Conservation (phyloP, 139 green algal genomes). For the Bryopsis sp. region DNA sequence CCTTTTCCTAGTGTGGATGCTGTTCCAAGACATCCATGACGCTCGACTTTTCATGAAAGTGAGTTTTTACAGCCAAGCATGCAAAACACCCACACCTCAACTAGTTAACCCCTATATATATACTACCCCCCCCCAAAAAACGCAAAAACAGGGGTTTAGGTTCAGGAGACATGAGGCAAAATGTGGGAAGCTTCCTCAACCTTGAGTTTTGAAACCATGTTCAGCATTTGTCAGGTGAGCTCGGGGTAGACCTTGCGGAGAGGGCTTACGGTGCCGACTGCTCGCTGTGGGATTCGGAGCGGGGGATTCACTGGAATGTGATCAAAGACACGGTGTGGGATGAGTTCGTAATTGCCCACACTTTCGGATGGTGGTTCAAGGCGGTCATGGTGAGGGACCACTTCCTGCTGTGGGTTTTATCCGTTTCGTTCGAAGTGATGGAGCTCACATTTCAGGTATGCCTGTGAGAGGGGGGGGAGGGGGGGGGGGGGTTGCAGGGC, state of each 20-base stretch:
- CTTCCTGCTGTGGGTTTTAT: constrained; percentile 54
- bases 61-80: too few relatives aligned
- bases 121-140: too few relatives aligned
- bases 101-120: too few relatives aligned
- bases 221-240: constrained; percentile 69
- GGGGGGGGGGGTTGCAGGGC: too few relatives aligned
- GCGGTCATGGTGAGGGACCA: constrained; percentile 71
- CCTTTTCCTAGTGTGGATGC: constrained; percentile 68
- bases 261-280: constrained; percentile 70
- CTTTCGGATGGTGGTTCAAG: constrained; percentile 64
- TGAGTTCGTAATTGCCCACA: constrained; percentile 89
- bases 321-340: constrained; percentile 72
- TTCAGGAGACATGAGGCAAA: too few relatives aligned
- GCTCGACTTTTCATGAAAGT: constrained; percentile 63
- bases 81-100: too few relatives aligned
- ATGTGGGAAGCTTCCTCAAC: background rate
- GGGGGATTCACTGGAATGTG: constrained; percentile 43
- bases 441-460: constrained; percentile 37
- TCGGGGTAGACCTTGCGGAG: constrained; percentile 64
- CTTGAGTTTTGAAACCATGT: background rate
- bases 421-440: constrained; percentile 43
- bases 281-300: constrained; percentile 51
- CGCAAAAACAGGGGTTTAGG: too few relatives aligned
- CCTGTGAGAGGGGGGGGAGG: too few relatives aligned
- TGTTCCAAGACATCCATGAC: constrained; percentile 69